Evolutionary conservation across 495 filamentous ascomycete genomes (phyloP).

Genomic region (Neurospora sp.): DNA sequence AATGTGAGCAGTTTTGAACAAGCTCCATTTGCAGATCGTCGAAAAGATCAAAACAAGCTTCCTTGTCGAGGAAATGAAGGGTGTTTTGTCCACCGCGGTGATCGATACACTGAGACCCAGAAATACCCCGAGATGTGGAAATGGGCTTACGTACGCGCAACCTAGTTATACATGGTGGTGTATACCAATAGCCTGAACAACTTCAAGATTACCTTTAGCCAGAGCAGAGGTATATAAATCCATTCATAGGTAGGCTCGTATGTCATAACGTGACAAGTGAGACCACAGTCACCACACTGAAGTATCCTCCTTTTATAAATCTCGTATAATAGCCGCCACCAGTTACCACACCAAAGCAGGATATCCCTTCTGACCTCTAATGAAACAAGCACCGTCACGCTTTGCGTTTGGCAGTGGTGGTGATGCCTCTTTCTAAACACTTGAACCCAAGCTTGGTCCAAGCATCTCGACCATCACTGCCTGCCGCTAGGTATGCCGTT

Average conservation of each 20-base stretch:
- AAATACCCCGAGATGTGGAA: neutral
- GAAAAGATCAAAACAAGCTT: neutral
- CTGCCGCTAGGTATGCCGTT: too few species aligned
- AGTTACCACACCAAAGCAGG: neutral
- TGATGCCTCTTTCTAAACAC: neutral
- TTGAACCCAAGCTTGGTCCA: neutral
- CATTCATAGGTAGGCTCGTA: neutral
- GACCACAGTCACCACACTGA: neutral
- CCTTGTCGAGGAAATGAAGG: neutral
- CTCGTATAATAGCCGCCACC: neutral
- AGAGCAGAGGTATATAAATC: neutral
- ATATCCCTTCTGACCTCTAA: neutral
- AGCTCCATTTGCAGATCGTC: neutral
- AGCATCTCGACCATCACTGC: neutral
- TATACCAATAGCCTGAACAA: neutral
- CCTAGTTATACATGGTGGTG: neutral
- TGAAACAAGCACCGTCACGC: neutral
- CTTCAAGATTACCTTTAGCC: neutral
- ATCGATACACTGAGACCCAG: neutral
- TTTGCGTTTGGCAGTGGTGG: neutral
- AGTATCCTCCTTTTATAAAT: neutral
- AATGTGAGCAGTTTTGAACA: neutral
- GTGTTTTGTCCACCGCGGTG: neutral
- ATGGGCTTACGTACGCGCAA: neutral
- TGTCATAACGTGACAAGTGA: neutral